Base-by-base conservation (phyloP, 495 filamentous ascomycete genomes). In the Hyaloscypha bicolor region DNA sequence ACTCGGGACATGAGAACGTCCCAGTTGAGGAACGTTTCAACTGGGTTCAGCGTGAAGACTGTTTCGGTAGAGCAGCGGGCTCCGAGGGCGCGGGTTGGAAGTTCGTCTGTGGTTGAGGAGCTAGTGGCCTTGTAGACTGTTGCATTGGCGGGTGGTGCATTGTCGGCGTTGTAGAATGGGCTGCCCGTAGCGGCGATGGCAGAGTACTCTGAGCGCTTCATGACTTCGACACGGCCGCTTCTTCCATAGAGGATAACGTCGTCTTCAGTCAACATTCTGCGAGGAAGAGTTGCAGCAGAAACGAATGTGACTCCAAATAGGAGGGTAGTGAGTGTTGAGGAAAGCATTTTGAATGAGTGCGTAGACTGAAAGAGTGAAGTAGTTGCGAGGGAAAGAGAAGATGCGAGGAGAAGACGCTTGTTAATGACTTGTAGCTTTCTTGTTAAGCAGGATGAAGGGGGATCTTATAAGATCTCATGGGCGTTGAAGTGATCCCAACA, bases 1-100 rank as follows among this genome's bases (percentile, higher is more conserved):
- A 67, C 65, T 9, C 51, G 62, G 31, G 58, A 62, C 65, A 67
- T 67, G 33, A 39, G 48, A 0, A 67, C 58, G 51, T 67, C 59
- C 65, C 65, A 67, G 52, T 67, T 67, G 45, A 62, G 59, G 65
- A 62, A 62, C 30, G 51, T 67, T n/a, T 60, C 32, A n/a, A 62
- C 58, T 31, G 58, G 59, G 55, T 66, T 29, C 52, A 62, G 21
- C 32, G 32, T 63, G 48, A 57, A 51, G 55, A 64, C 52, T 51
- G 31, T 62, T 22, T 60, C 21, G 1, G 21, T 31, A n/a, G 32
- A 33, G 61, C 66, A 69, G 33, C 66, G 60, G 4, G 11, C 8
- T 11, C n/a, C 21, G 30, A 62, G 9, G 45, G 37, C 35, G 16
- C 21, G 30, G 39, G 60, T 16, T 37, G 14, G 19, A 5, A 35